Base-by-base conservation (phyloP, 1,284 basidiomycete species). In the Boletus smithii region DNA sequence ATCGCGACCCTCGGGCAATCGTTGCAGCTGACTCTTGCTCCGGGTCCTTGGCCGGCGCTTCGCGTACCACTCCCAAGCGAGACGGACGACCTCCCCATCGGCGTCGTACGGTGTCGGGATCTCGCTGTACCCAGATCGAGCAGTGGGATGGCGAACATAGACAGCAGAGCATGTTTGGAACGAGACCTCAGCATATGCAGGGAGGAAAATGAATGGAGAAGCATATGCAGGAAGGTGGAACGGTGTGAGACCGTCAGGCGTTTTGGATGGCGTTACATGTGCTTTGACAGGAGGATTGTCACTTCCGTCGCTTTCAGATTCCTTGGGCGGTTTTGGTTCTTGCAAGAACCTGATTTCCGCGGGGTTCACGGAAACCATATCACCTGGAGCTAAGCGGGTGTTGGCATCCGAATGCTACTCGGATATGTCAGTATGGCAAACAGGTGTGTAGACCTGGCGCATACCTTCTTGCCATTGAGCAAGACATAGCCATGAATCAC, bases 111-210 rank as follows among this genome's bases (percentile, higher is more conserved):
- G 94, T 11, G 89, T 91, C 9, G 94, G 91, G 40, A 97, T 88
- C 69, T 97, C 94, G 23, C 88, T 92, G 70, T 94, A 93, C 3
- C 88, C 82, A 1, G 92, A 89, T 22, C 92, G 83, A 0, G 95
- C 93, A 0, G 94, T 97, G 2, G 97, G 97, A 65, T 98, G 93
- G 38, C 95, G 91, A 27, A 98, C 81, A 67, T 97, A 98, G 49
- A 99, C 77, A 16, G 87, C 86, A 5, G 95, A 94, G 70, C 97
- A 99, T 9, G 94, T 94, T 41, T 80, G 68, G 76, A 91, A 99
- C 44, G 85, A 91, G 3, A 88, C 83, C 62, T 98, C 93, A 48
- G 98, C 83, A 69, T 97, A 98, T 0, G 95, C 88, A 0, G 97
- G 97, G 55, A 99, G 80, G 75, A 98, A 99, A 42, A 99, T 76